A percentile compares a stretch with the other conserved stretches of the same genome.
phyloP scores from a whole-genome alignment of 1,284 basidiomycete genomes.

The Sporisorium graminicola region DNA sequence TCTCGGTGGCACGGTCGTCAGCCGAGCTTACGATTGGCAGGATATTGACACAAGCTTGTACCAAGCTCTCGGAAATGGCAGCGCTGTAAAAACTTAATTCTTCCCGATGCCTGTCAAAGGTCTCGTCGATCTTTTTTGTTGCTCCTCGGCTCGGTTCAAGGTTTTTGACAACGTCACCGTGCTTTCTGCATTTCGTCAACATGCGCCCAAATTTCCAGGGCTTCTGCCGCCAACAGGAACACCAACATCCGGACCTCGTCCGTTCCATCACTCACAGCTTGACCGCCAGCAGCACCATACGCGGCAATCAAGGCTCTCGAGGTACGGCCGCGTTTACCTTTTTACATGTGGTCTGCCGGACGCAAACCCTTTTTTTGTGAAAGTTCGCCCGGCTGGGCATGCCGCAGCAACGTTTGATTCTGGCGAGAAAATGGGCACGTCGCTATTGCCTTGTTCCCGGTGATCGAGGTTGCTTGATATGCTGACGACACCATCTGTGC shows the following conservation, averaged over 20 bases:
- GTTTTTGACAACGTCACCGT: conserved; percentile 36
- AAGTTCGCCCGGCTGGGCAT: conserved; percentile 18
- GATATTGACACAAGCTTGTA: background rate
- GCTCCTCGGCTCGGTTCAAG: background rate
- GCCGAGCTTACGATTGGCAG: conserved; percentile 3
- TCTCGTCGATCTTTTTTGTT: conserved; percentile 4
- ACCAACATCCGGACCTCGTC: conserved; percentile 5
- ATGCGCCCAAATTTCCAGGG: conserved; percentile 17
- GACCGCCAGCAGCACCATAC: background rate
- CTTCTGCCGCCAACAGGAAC: background rate
- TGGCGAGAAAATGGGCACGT: background rate
- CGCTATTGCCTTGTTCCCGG: background rate
- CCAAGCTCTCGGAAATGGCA: background rate
- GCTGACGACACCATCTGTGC: background rate
- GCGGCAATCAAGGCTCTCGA: background rate
- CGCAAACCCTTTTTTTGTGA: background rate
- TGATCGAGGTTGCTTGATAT: background rate
- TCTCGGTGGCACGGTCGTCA: no score
- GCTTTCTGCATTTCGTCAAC: conserved; percentile 37
- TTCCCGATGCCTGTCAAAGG: conserved; percentile 10
- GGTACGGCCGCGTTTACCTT: no score
- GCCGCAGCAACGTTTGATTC: conserved; percentile 22
- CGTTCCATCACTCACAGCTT: background rate
- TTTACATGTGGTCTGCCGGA: conserved; percentile 16
- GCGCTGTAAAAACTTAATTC: background rate